phyloP scores from a whole-genome alignment of 2,329 filamentous ascomycete genomes.

The Phaeophleospora eucalypticola region DNA sequence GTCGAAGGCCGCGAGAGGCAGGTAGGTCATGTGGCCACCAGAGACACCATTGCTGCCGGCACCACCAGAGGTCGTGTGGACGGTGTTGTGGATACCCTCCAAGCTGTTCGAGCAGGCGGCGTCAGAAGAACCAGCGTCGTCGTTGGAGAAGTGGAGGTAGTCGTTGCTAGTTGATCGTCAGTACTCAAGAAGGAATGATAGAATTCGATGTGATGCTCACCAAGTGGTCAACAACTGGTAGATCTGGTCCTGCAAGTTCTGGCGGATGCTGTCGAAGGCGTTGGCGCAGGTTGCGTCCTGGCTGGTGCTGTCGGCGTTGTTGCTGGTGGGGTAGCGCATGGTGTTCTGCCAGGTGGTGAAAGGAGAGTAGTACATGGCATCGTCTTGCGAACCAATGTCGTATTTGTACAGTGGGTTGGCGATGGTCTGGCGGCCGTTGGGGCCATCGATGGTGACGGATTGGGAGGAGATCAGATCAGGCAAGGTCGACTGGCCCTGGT shows the following conservation, averaged over 20 bases:
- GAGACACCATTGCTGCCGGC: constrained; percentile 13
- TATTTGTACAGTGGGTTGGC: constrained; percentile 28
- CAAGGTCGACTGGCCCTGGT: constrained; percentile 16
- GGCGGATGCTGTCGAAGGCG: constrained; percentile 28
- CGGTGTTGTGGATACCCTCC: constrained; percentile 35
- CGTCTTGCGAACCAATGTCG: constrained; percentile 19
- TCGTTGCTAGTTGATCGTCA: constrained; percentile 21
- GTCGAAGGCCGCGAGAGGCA: constrained; percentile 69
- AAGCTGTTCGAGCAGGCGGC: constrained; percentile 30
- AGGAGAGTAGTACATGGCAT: constrained; percentile 25
- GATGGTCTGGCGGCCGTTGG: constrained; percentile 25
- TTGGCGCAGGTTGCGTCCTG: constrained; percentile 12
- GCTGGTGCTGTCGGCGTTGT: constrained; percentile 21
- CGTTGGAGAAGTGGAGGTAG: constrained; percentile 31
- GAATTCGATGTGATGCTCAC: background rate
- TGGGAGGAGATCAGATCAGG: constrained; percentile 23
- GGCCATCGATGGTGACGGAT: constrained; percentile 25
- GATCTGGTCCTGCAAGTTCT: constrained; percentile 30
- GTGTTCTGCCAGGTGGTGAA: constrained; percentile 31
- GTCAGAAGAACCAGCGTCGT: constrained; percentile 22
- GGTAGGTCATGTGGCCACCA: constrained; percentile 64
- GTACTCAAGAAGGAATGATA: background rate
- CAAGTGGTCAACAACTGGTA: constrained; percentile 26
- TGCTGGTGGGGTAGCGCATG: constrained; percentile 29
- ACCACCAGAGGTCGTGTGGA: constrained; percentile 31